These are phyloP conservation scores for Stemphylium vesicarium DNA, from an alignment of 2,329 filamentous ascomycete species.

Conservation along the genomic window DNA sequence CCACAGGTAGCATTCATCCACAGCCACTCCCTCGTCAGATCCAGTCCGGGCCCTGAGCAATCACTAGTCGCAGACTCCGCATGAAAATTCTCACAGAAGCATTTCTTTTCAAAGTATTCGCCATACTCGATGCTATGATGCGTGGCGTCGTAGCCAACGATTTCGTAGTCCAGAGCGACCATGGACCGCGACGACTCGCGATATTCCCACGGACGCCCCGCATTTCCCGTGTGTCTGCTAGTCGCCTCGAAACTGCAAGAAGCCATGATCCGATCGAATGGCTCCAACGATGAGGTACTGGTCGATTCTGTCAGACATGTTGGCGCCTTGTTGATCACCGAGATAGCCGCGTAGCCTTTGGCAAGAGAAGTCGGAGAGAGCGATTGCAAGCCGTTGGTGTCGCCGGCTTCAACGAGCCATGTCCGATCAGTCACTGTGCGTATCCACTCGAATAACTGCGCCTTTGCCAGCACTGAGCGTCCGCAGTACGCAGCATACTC, in stretches of 20 bases:
- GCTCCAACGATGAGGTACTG: constrained; percentile 27
- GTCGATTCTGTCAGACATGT: constrained; percentile 33
- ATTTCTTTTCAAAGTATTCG: constrained; percentile 43
- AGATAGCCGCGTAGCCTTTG: constrained; percentile 32
- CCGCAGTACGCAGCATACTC: constrained; percentile 37
- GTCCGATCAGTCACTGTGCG: constrained; percentile 34
- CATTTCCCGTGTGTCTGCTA: constrained; percentile 40
- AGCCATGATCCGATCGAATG: constrained; percentile 37
- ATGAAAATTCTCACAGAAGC: constrained; percentile 37
- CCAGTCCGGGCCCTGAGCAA: constrained; percentile 28
- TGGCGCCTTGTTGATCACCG: constrained; percentile 35
- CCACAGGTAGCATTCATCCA: constrained; percentile 46
- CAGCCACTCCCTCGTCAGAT: constrained; percentile 35
- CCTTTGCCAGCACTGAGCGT: constrained; percentile 43
- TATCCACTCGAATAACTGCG: constrained; percentile 43
- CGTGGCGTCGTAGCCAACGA: constrained; percentile 43
- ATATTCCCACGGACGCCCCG: constrained; percentile 45
- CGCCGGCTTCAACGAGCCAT: constrained; percentile 44
- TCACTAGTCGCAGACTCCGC: constrained; percentile 20
- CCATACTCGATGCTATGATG: constrained; percentile 20
- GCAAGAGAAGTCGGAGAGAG: constrained; percentile 36
- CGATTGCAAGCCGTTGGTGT: constrained; percentile 32
- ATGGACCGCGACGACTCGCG: constrained; percentile 31
- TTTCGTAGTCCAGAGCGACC: constrained; percentile 40
- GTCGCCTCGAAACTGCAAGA: constrained; percentile 40